A percentile compares a stretch with the other conserved stretches of the same genome.
phyloP scores from a whole-genome alignment of 1,139 yeast species.

The Yamadazyma atlantica region DNA sequence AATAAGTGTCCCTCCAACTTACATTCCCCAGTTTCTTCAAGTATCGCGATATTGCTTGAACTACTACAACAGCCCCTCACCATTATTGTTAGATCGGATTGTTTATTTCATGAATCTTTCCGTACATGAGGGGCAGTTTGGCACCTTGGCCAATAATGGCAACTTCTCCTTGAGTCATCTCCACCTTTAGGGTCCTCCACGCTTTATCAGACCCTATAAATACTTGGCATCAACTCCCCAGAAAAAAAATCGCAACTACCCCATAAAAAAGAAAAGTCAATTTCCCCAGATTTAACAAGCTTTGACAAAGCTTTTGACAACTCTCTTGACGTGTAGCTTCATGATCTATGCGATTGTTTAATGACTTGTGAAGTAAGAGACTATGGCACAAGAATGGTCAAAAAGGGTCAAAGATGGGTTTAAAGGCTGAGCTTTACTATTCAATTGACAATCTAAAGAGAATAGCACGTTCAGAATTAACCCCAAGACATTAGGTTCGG shows the following conservation, averaged over 20 bases:
- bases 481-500: too few relatives aligned
- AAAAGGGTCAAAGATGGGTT: too few relatives aligned
- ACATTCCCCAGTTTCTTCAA: too few relatives aligned
- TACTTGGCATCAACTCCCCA: conserved; percentile 1
- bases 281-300: background rate
- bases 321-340: too few relatives aligned
- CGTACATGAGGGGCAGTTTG: background rate
- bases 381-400: too few relatives aligned
- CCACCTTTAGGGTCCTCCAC: background rate
- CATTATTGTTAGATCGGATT: background rate
- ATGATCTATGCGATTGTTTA: too few relatives aligned
- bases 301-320: too few relatives aligned
- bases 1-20: too few relatives aligned
- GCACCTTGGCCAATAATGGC: background rate
- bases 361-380: too few relatives aligned
- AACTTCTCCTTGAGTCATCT: background rate
- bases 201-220: background rate
- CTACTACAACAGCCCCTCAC: background rate
- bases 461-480: too few relatives aligned
- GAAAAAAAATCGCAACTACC: background rate
- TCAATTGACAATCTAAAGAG: too few relatives aligned
- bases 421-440: too few relatives aligned
- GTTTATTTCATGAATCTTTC: background rate
- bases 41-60: background rate
- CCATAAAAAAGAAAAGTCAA: background rate